A percentile compares a stretch with the other conserved stretches of the same genome.
phyloP scores from a whole-genome alignment of 2,329 filamentous ascomycete genomes.

The Paraphaeosphaeria minitans region DNA sequence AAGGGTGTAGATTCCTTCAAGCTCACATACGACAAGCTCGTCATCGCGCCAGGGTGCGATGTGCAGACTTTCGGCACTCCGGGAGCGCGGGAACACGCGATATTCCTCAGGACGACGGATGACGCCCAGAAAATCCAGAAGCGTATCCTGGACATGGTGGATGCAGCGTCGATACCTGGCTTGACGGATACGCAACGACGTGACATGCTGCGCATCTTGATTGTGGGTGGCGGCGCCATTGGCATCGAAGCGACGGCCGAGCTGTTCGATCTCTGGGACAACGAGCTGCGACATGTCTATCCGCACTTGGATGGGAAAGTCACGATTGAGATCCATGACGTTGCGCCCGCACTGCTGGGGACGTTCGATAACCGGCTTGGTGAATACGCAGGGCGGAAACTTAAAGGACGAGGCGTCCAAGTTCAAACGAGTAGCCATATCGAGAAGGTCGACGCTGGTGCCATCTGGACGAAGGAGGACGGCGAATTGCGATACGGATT shows the following conservation, averaged over 20 bases:
- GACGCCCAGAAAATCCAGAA: slow-evolving; percentile 4
- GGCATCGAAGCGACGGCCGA: slow-evolving; percentile 10
- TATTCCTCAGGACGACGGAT: slow-evolving; percentile 1
- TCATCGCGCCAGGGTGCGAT: slow-evolving; percentile 6
- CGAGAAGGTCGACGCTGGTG: slow-evolving; percentile 4
- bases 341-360: slow-evolving; percentile 1
- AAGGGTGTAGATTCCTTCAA: not conserved
- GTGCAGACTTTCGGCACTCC: slow-evolving; percentile 4
- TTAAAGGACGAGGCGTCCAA: not conserved
- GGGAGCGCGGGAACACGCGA: slow-evolving; percentile 1
- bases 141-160: slow-evolving; percentile 1
- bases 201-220: slow-evolving; percentile 1
- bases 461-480: slow-evolving; percentile 2
- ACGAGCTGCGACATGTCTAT: slow-evolving; percentile 6
- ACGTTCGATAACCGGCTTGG: slow-evolving; percentile 8
- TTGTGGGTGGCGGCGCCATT: slow-evolving; percentile 5
- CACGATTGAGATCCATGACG: slow-evolving; percentile 2
- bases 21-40: slow-evolving; percentile 5
- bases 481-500: slow-evolving; percentile 1
- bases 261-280: slow-evolving; percentile 1
- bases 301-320: slow-evolving; percentile 4
- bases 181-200: slow-evolving; percentile 4
- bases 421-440: slow-evolving; percentile 2
- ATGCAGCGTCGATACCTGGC: slow-evolving; percentile 4
- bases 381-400: slow-evolving; percentile 3